Base-by-base conservation (phyloP, 163 green algal species). In the Chlamydomonas reinhardtii region DNA sequence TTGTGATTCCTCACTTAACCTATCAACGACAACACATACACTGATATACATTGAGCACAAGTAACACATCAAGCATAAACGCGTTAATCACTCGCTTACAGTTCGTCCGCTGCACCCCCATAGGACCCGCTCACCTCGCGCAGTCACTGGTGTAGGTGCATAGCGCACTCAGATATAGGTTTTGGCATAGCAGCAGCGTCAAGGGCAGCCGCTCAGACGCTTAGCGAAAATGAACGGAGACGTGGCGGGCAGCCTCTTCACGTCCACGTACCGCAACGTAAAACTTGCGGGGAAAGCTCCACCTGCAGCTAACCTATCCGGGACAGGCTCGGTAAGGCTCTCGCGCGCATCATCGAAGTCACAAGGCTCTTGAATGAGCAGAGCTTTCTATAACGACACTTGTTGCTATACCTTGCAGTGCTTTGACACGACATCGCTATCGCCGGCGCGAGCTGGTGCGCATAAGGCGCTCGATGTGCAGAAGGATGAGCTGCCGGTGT, bases 401-500 rank as follows among this genome's bases (percentile, higher is more conserved):
- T 56, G 48, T 17, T 56, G 12, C 48, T 56, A 22, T 19, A 56
- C 2, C 48, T 19, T 37, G 81, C 90, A 94, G 92, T 97, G 95
- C 89, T 97, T 97, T 74, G 95, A 97, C 88, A 94, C 93, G 34
- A 97, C 93, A 16, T 65, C 89, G 12, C 81, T 93, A 17, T 90
- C 85, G 22, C 79, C 92, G 54, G 65, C 74, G 0, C 82, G 93
- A 35, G 91, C 94, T n/a, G 94, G 92, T 22, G 89, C 88, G 14
- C 93, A 96, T 84, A 90, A 94, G 64, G 48, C 86, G 9, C 82
- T 94, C 8, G 76, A 82, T 4, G 87, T 94, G 0, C 48, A 89
- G 35, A 86, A 88, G 22, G 82, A 91, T 27, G 83, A 94, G 66
- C 70, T 94, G n/a, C 95, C 95, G 31, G 79, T 92, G 29, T 97